Evolutionary conservation across 2,329 filamentous ascomycete genomes (phyloP).

Genomic region (Aspergillus thermomutatus): DNA sequence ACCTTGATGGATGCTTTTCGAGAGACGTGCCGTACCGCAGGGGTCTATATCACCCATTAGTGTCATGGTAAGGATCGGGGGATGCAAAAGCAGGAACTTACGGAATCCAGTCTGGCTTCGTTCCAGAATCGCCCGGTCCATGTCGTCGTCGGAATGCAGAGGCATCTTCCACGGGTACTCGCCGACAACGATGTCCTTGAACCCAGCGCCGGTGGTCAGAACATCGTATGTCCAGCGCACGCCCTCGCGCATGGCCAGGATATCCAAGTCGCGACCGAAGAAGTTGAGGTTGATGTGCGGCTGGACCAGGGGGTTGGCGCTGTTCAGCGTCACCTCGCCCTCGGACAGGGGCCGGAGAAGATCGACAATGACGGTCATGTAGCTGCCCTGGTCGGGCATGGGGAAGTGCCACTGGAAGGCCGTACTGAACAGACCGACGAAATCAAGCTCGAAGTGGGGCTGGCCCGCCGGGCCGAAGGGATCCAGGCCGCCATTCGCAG

Average conservation of each 20-base stretch:
- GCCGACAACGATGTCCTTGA: conserved; percentile 42
- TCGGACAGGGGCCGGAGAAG: conserved; percentile 49
- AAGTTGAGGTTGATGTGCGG: conserved; percentile 45
- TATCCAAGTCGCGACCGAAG: conserved; percentile 48
- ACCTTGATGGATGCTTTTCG: conserved; percentile 50
- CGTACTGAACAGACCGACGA: conserved; percentile 56
- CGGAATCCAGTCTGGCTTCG: conserved; percentile 52
- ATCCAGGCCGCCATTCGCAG: conserved; percentile 42
- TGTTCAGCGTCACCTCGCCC: conserved; percentile 39
- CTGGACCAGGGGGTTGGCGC: conserved; percentile 35
- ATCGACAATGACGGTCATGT: conserved; percentile 57
- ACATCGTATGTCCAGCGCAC: conserved; percentile 55
- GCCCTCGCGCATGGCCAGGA: conserved; percentile 59
- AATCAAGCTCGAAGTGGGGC: conserved; percentile 62
- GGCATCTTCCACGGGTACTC: conserved; percentile 62
- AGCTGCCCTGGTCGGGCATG: conserved; percentile 43
- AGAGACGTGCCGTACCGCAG: conserved; percentile 55
- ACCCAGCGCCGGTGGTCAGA: conserved; percentile 54
- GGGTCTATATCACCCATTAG: conserved; percentile 35
- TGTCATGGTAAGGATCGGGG: background rate
- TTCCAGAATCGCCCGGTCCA: conserved; percentile 56
- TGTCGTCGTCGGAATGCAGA: conserved; percentile 52
- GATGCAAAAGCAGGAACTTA: conserved; percentile 5
- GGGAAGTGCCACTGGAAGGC: conserved; percentile 52
- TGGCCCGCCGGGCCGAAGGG: conserved; percentile 57